Evolutionary conservation across 2,329 filamentous ascomycete species (phyloP).

Genomic region (Fusarium algeriense): DNA sequence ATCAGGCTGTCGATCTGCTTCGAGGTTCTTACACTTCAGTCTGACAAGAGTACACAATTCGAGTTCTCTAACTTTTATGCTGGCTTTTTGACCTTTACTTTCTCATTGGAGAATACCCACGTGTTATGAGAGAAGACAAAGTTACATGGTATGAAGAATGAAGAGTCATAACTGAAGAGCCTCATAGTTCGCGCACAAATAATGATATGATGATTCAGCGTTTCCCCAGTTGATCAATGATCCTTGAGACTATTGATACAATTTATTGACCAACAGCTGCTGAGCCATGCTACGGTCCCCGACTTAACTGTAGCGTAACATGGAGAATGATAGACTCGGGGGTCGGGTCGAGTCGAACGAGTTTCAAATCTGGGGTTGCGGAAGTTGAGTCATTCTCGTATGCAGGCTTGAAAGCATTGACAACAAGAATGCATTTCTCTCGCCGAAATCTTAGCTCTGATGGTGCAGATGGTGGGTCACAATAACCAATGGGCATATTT

Average conservation of each 20-base stretch:
- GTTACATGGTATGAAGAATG: slow-evolving; percentile 8
- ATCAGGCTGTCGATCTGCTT: background rate
- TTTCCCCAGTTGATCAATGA: slow-evolving; percentile 1
- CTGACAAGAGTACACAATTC: background rate
- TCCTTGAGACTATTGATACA: background rate
- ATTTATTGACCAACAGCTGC: background rate
- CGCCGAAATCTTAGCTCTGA: slow-evolving; percentile 52
- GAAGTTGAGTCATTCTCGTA: slow-evolving; percentile 50
- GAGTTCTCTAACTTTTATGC: background rate
- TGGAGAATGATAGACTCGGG: slow-evolving; percentile 10
- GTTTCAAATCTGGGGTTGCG: slow-evolving; percentile 43
- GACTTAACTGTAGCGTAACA: background rate
- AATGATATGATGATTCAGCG: slow-evolving; percentile 8
- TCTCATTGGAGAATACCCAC: background rate
- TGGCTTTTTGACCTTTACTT: background rate
- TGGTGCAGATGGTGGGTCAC: slow-evolving; percentile 46
- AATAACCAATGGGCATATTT: slow-evolving; percentile 45
- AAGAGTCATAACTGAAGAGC: slow-evolving; percentile 5
- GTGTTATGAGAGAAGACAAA: background rate
- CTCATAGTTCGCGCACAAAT: background rate
- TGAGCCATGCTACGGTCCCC: slow-evolving; percentile 8
- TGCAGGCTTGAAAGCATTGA: slow-evolving; percentile 44
- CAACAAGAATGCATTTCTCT: slow-evolving; percentile 49
- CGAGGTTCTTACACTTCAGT: background rate
- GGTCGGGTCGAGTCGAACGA: slow-evolving; percentile 24